phyloP scores from a whole-genome alignment of 2,329 filamentous ascomycete species.

The Pseudophaeomoniella oleicola region DNA sequence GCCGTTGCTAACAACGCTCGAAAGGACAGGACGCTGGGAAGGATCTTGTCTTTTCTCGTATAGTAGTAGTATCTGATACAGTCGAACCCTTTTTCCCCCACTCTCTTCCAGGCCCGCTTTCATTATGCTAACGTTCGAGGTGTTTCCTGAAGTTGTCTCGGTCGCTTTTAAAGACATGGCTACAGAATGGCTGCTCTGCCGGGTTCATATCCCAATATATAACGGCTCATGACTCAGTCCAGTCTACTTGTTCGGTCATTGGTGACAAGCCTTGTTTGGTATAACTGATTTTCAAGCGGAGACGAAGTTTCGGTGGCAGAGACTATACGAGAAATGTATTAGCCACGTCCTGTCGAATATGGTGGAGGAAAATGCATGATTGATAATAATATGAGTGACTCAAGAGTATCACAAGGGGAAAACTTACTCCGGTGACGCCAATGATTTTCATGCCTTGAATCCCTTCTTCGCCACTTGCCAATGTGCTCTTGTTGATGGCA shows the following conservation, averaged over 20 bases:
- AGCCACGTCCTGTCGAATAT: conserved; percentile 14
- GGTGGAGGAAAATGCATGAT: conserved; percentile 1
- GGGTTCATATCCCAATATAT: too few relatives aligned
- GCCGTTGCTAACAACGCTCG: too few relatives aligned
- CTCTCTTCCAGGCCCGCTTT: too few relatives aligned
- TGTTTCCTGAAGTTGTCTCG: too few relatives aligned
- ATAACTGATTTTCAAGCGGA: conserved; percentile 77
- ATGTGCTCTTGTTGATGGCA: conserved; percentile 67
- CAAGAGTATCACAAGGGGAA: background rate
- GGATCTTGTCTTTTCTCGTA: too few relatives aligned
- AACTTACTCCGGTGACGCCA: conserved; percentile 75
- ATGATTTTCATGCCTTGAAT: conserved; percentile 82
- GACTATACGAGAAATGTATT: conserved; percentile 37
- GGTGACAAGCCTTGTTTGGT: conserved; percentile 50
- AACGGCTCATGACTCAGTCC: conserved; percentile 67
- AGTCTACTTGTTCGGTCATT: conserved; percentile 87
- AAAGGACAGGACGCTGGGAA: too few relatives aligned
- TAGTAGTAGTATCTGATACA: too few relatives aligned
- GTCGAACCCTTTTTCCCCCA: too few relatives aligned
- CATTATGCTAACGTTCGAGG: too few relatives aligned
- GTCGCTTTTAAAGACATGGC: too few relatives aligned
- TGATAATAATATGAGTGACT: conserved; percentile 2
- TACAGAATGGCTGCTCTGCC: too few relatives aligned
- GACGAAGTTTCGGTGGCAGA: conserved; percentile 51
- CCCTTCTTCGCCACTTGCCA: conserved; percentile 66